phyloP scores from a whole-genome alignment of 495 filamentous ascomycete species.

The Tuber melanosporum region DNA sequence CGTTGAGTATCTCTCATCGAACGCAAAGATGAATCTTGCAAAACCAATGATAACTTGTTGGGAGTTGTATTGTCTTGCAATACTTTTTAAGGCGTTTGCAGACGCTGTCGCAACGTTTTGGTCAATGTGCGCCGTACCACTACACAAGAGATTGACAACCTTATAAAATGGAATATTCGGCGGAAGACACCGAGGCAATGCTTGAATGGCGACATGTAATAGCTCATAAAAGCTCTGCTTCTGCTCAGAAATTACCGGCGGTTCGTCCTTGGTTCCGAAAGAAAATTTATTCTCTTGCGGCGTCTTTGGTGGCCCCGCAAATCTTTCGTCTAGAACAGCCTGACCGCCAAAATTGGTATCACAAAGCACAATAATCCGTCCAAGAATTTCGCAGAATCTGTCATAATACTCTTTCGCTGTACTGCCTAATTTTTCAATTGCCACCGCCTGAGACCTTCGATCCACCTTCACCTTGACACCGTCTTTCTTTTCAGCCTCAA shows the following conservation, averaged over 20 bases:
- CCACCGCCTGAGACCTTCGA: constrained; percentile 65
- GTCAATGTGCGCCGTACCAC: constrained; percentile 92
- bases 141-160: constrained; percentile 90
- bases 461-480: constrained; percentile 45
- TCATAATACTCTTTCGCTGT: constrained; percentile 74
- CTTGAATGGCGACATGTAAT: constrained; percentile 90
- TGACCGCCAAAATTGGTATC: constrained; percentile 96
- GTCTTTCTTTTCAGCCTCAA: constrained; percentile 42
- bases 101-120: constrained; percentile 87
- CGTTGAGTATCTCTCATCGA: constrained; percentile 91
- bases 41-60: constrained; percentile 97
- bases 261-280: constrained; percentile 69
- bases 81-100: constrained; percentile 85
- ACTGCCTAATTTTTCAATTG: constrained; percentile 63
- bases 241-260: constrained; percentile 68
- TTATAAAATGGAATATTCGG: constrained; percentile 87
- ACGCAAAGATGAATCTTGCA: constrained; percentile 93
- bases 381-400: constrained; percentile 87
- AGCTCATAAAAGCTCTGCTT: constrained; percentile 95
- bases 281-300: constrained; percentile 91
- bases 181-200: constrained; percentile 84
- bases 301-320: constrained; percentile 81
- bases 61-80: constrained; percentile 85
- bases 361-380: constrained; percentile 90
- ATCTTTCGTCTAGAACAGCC: constrained; percentile 90